These are phyloP conservation scores for Aspergillus chevalieri DNA, from an alignment of 2,329 filamentous ascomycete species.

Conservation along the genomic window DNA sequence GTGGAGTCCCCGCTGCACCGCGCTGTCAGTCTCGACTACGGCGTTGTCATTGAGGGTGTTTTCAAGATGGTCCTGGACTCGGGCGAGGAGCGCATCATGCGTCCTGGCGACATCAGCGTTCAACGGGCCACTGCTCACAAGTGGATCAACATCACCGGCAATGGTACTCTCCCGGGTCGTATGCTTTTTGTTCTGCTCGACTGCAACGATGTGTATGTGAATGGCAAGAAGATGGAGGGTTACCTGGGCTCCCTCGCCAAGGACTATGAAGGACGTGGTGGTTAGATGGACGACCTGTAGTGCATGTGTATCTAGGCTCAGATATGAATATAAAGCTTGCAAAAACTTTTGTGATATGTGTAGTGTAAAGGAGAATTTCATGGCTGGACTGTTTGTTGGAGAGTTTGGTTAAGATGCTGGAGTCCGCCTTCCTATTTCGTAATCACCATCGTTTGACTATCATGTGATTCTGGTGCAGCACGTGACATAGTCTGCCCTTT, in stretches of 20 bases:
- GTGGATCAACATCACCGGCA: slow-evolving; percentile 1
- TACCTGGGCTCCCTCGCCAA: neutral
- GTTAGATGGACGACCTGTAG: neutral
- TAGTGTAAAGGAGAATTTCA: too few relatives aligned
- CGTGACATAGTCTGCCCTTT: too few relatives aligned
- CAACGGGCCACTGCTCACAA: slow-evolving; percentile 3
- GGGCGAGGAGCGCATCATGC: slow-evolving; percentile 4
- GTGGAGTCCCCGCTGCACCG: slow-evolving; percentile 4
- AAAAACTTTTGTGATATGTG: too few relatives aligned
- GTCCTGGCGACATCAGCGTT: slow-evolving; percentile 4
- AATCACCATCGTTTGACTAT: too few relatives aligned
- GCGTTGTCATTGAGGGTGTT: slow-evolving; percentile 4
- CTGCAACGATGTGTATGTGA: neutral
- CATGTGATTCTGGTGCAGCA: too few relatives aligned
- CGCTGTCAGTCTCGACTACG: slow-evolving; percentile 1
- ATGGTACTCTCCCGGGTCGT: neutral
- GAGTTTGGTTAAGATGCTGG: too few relatives aligned
- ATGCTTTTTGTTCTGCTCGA: neutral
- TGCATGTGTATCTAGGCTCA: neutral
- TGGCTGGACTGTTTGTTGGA: too few relatives aligned
- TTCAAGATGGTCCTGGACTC: slow-evolving; percentile 5
- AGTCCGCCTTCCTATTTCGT: too few relatives aligned
- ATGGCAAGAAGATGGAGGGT: neutral
- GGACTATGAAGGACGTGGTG: neutral
- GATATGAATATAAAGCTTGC: neutral